A percentile compares a stretch with the other conserved stretches of the same genome.
These are phyloP conservation scores for Phytophthora ramorum DNA, from an alignment of 352 stramenopile species.

Conservation along the genomic window DNA sequence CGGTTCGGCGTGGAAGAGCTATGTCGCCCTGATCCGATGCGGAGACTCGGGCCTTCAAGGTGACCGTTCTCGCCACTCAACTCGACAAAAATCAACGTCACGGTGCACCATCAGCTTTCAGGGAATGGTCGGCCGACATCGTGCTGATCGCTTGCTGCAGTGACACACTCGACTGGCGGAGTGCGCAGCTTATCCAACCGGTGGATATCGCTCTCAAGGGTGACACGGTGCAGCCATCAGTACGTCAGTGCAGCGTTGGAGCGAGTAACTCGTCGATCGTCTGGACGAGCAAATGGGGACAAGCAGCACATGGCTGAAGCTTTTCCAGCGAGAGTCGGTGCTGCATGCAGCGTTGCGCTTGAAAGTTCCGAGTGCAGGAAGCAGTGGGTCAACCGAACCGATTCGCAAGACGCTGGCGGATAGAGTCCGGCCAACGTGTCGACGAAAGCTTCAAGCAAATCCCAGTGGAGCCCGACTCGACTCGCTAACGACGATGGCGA, in stretches of 20 bases:
- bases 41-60: background rate
- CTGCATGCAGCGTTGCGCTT: background rate
- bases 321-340: background rate
- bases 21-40: background rate
- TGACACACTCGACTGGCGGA: too few relatives aligned
- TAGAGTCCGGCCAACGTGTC: background rate
- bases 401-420: background rate
- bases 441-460: conserved; percentile 24
- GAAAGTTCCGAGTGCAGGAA: too few relatives aligned
- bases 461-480: conserved; percentile 12
- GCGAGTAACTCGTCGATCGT: conserved; percentile 17
- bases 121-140: background rate
- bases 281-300: conserved; percentile 11
- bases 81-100: too few relatives aligned
- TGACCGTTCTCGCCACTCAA: too few relatives aligned
- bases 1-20: background rate
- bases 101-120: background rate
- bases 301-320: background rate
- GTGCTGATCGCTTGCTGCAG: conserved; percentile 1
- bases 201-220: background rate
- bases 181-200: background rate
- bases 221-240: conserved; percentile 16
- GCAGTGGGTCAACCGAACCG: too few relatives aligned
- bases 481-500: conserved; percentile 31
- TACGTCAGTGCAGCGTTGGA: conserved; percentile 21